Evolutionary conservation across 768 basidiomycete genomes (phyloP).

Genomic region (Suillus spraguei): DNA sequence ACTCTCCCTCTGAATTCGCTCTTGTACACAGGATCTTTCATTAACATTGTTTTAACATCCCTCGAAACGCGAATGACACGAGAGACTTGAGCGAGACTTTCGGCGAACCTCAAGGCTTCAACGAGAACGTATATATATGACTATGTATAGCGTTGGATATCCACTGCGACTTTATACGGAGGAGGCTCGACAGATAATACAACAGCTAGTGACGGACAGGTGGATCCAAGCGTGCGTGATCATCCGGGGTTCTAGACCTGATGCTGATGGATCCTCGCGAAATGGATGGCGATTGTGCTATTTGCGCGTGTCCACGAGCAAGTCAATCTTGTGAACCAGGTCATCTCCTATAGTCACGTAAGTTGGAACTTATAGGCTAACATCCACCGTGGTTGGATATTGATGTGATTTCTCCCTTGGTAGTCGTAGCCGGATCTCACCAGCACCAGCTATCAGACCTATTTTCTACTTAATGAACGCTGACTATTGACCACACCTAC

Average conservation of each 20-base stretch:
- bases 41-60: neutral
- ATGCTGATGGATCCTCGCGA: neutral
- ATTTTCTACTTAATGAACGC: neutral
- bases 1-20: neutral
- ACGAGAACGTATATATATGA: neutral
- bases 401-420: neutral
- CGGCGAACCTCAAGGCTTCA: neutral
- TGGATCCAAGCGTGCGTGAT: neutral
- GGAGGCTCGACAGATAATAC: neutral
- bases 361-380: neutral
- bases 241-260: neutral
- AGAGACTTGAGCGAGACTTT: neutral
- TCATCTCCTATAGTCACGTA: neutral
- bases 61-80: neutral
- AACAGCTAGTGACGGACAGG: neutral
- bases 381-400: neutral
- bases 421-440: too few species aligned
- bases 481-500: neutral
- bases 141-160: neutral
- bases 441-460: neutral
- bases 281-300: neutral
- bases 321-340: neutral
- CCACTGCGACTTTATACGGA: neutral
- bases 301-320: neutral
- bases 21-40: neutral